Evolutionary conservation across 805 yeast species (phyloP).

Genomic region (Wickerhamomyces kurtzmanii): DNA sequence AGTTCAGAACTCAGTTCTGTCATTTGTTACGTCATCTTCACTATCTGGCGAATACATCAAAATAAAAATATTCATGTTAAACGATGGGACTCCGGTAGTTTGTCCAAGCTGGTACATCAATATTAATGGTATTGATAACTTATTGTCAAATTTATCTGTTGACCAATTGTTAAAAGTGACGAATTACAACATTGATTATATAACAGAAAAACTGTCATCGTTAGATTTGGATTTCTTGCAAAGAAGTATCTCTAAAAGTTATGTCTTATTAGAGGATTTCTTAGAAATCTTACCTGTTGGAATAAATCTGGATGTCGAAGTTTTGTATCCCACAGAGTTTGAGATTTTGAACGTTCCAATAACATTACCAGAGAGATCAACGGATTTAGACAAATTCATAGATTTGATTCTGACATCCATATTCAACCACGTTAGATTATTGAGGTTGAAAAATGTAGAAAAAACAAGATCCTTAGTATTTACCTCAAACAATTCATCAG

Average conservation of each 20-base stretch:
- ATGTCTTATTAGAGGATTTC: constrained; percentile 51
- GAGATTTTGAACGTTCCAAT: constrained; percentile 31
- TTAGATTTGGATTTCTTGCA: constrained; percentile 17
- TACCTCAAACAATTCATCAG: constrained; percentile 76
- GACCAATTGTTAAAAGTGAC: constrained; percentile 21
- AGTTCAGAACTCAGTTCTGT: constrained; percentile 28
- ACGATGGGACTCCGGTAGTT: constrained; percentile 81
- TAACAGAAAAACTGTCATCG: constrained; percentile 7
- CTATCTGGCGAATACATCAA: constrained; percentile 72
- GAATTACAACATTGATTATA: constrained; percentile 15
- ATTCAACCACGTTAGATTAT: constrained; percentile 61
- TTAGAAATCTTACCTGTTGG: constrained; percentile 44
- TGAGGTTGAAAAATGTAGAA: constrained; percentile 24
- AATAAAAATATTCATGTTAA: constrained; percentile 57
- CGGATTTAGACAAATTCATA: constrained; percentile 62
- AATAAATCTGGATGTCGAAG: constrained; percentile 64
- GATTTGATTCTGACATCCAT: constrained; percentile 64
- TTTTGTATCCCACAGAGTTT: constrained; percentile 60
- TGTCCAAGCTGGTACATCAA: constrained; percentile 59
- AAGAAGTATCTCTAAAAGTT: constrained; percentile 24
- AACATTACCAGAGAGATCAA: constrained; percentile 27
- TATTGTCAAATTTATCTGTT: constrained; percentile 44
- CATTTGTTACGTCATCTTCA: constrained; percentile 88
- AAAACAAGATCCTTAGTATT: constrained; percentile 63
- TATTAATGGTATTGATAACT: constrained; percentile 39